These are phyloP conservation scores for Termitomyces sp. DNA, from an alignment of 768 basidiomycete species.

Conservation along the genomic window DNA sequence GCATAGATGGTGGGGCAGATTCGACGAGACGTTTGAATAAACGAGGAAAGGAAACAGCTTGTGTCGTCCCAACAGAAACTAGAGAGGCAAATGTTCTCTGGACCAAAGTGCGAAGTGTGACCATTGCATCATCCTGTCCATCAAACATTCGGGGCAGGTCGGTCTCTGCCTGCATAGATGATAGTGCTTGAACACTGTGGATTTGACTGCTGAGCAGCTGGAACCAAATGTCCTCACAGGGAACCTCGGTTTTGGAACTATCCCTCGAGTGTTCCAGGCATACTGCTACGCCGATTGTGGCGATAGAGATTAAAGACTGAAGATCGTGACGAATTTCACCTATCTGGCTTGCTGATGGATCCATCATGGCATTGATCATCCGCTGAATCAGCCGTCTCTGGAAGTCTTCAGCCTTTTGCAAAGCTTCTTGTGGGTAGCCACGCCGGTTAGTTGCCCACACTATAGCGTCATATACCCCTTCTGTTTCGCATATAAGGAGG, in stretches of 20 bases:
- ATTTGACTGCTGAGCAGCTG: slow-evolving; percentile 80
- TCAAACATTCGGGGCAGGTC: not conserved
- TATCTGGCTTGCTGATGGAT: slow-evolving; percentile 10
- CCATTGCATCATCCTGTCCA: slow-evolving; percentile 32
- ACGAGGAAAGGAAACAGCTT: slow-evolving; percentile 83
- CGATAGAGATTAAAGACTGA: slow-evolving; percentile 53
- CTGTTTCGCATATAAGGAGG: slow-evolving; percentile 61
- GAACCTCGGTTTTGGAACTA: slow-evolving; percentile 34
- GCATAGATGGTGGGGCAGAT: slow-evolving; percentile 53
- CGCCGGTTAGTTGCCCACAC: slow-evolving; percentile 75
- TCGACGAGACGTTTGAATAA: slow-evolving; percentile 92
- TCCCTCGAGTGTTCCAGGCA: slow-evolving; percentile 66
- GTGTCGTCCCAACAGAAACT: slow-evolving; percentile 78
- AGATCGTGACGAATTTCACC: slow-evolving; percentile 33
- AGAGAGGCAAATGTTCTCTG: slow-evolving; percentile 83
- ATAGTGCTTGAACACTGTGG: slow-evolving; percentile 69
- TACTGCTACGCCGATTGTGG: slow-evolving; percentile 57
- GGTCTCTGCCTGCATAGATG: slow-evolving; percentile 33
- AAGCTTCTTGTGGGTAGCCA: slow-evolving; percentile 60
- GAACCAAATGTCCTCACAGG: slow-evolving; percentile 88
- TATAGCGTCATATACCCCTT: slow-evolving; percentile 68
- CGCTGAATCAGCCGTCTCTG: slow-evolving; percentile 46
- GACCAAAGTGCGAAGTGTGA: slow-evolving; percentile 66
- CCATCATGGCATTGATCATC: slow-evolving; percentile 37
- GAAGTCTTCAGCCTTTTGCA: slow-evolving; percentile 62